These are phyloP conservation scores for Elsinoe ampelina DNA, from an alignment of 2,329 filamentous ascomycete genomes.

Conservation along the genomic window DNA sequence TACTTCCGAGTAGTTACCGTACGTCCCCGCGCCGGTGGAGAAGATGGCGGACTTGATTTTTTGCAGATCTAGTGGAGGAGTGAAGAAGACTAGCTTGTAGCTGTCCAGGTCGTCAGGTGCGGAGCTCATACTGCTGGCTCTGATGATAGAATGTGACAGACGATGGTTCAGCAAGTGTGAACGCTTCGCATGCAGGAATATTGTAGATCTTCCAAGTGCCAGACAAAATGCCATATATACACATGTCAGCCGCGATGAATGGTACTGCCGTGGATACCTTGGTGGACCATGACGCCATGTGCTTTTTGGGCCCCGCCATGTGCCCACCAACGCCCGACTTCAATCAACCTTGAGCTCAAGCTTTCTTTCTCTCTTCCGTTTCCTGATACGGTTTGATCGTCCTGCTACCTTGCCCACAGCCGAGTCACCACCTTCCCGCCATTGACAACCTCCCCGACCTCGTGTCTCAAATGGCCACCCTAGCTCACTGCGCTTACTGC, in stretches of 20 bases:
- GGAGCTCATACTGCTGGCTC: constrained; percentile 1
- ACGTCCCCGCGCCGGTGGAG: constrained; percentile 35
- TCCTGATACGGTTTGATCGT: neutral
- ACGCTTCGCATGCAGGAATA: too few species aligned
- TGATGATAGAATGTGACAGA: neutral
- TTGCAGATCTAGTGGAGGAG: constrained; percentile 30
- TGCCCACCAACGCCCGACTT: too few species aligned
- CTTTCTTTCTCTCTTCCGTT: too few species aligned
- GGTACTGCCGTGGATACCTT: too few species aligned
- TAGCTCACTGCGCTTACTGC: constrained; percentile 82
- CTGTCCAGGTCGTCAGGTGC: constrained; percentile 14
- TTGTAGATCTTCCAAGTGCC: too few species aligned
- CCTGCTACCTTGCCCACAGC: neutral
- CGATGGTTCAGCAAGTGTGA: neutral
- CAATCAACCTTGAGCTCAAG: too few species aligned
- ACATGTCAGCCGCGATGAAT: neutral
- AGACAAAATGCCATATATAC: too few species aligned
- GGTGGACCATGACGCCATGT: too few species aligned
- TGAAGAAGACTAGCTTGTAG: constrained; percentile 40
- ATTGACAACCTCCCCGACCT: too few species aligned
- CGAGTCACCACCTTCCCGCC: too few species aligned
- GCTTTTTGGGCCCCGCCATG: too few species aligned
- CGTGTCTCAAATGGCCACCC: constrained; percentile 59
- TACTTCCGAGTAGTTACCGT: constrained; percentile 35
- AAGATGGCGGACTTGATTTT: constrained; percentile 38